Evolutionary conservation across 345 rosid genomes (phyloP).

Genomic region (Melastoma malabathricum): DNA sequence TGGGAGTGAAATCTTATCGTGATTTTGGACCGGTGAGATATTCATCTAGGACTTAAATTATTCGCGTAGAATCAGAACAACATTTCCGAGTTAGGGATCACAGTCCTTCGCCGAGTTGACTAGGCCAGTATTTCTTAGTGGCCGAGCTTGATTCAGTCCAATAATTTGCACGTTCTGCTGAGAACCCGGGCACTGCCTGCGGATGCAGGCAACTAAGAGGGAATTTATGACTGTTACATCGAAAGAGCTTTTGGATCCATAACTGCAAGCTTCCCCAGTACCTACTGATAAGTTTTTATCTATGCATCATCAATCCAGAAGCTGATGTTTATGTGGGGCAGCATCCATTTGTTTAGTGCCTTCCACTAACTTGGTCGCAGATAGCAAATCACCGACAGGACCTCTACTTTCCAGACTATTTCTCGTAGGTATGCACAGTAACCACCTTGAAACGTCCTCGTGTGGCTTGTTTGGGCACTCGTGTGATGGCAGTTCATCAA

Average conservation of each 20-base stretch:
- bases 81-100: slow-evolving; percentile 1
- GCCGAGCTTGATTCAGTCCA: slow-evolving; percentile 46
- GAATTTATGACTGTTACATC: slow-evolving; percentile 20
- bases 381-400: slow-evolving; percentile 18
- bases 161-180: slow-evolving; percentile 42
- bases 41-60: no score
- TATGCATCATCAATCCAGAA: slow-evolving; percentile 35
- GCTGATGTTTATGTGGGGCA: slow-evolving; percentile 48
- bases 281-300: slow-evolving; percentile 22
- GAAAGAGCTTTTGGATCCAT: slow-evolving; percentile 42
- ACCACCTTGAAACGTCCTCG: slow-evolving; percentile 54
- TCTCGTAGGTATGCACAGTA: slow-evolving; percentile 43
- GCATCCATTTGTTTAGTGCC: slow-evolving; percentile 19
- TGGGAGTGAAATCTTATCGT: no score
- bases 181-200: slow-evolving; percentile 62
- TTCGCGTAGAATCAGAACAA: no score
- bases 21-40: no score
- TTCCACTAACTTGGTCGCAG: slow-evolving; percentile 16
- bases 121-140: slow-evolving; percentile 30
- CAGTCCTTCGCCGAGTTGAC: slow-evolving; percentile 56
- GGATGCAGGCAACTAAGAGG: slow-evolving; percentile 17
- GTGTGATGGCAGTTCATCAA: slow-evolving; percentile 12
- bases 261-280: slow-evolving; percentile 35
- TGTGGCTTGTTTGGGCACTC: slow-evolving; percentile 51
- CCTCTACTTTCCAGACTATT: slow-evolving; percentile 37